phyloP scores from a whole-genome alignment of 2,329 filamentous ascomycete species.

The Aspergillus sp. region DNA sequence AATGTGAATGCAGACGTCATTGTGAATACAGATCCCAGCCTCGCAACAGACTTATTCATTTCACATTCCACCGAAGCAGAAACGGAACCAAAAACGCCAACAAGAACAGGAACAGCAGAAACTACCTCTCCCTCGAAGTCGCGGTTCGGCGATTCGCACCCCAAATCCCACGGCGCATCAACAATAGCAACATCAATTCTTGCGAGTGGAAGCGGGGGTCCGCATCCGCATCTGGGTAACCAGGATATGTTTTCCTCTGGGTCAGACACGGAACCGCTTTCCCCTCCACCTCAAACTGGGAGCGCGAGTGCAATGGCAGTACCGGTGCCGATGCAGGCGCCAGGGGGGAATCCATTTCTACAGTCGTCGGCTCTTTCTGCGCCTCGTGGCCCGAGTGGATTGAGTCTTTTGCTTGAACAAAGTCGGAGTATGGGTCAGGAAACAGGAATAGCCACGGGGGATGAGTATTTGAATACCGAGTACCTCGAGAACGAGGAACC shows the following conservation, averaged over 20 bases:
- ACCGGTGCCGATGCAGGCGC: neutral
- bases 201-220: neutral
- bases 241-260: neutral
- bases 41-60: neutral
- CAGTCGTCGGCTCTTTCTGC: constrained; percentile 13
- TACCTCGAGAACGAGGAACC: neutral
- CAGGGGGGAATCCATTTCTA: neutral
- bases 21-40: neutral
- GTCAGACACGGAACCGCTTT: neutral
- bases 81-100: neutral
- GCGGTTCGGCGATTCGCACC: constrained; percentile 7
- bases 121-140: constrained; percentile 7
- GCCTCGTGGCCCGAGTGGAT: constrained; percentile 15
- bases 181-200: constrained; percentile 10
- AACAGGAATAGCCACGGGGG: neutral
- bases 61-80: neutral
- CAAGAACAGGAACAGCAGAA: neutral
- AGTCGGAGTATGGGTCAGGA: constrained; percentile 3
- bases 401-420: constrained; percentile 21
- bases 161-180: neutral
- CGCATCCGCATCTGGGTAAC: neutral
- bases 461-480: neutral
- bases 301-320: neutral
- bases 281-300: neutral
- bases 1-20: neutral